phyloP scores from a whole-genome alignment of 208 protist species.

The Crithidia bombi region DNA sequence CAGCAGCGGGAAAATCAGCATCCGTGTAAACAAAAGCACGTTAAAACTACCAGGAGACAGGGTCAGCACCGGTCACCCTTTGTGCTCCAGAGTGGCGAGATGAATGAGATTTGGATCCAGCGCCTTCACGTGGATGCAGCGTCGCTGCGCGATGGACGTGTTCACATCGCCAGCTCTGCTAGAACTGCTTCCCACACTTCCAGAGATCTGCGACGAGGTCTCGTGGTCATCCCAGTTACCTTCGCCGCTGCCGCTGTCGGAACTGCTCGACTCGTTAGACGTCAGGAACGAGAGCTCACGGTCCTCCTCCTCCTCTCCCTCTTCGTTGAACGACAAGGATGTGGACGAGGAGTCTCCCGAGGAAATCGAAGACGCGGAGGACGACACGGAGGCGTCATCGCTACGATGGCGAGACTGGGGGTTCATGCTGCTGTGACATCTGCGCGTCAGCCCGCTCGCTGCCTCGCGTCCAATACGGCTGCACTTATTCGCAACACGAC shows the following conservation, averaged over 20 bases:
- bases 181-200: neutral
- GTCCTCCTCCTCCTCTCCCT: neutral
- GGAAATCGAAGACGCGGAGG: neutral
- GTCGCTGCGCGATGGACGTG: slow-evolving; percentile 8
- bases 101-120: neutral
- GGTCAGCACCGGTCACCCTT: neutral
- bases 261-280: neutral
- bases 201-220: neutral
- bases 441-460: neutral
- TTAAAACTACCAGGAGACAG: neutral
- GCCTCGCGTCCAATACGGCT: neutral
- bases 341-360: neutral
- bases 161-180: neutral
- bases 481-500: neutral
- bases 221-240: neutral
- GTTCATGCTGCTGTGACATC: neutral
- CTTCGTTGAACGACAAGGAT: neutral
- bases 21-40: neutral
- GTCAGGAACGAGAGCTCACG: neutral
- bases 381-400: neutral
- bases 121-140: neutral
- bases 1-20: neutral
- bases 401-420: neutral
- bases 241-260: neutral
- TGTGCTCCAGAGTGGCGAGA: neutral